Base-by-base conservation (phyloP, 1,284 basidiomycete species). In the Ceratobasidium sp. region DNA sequence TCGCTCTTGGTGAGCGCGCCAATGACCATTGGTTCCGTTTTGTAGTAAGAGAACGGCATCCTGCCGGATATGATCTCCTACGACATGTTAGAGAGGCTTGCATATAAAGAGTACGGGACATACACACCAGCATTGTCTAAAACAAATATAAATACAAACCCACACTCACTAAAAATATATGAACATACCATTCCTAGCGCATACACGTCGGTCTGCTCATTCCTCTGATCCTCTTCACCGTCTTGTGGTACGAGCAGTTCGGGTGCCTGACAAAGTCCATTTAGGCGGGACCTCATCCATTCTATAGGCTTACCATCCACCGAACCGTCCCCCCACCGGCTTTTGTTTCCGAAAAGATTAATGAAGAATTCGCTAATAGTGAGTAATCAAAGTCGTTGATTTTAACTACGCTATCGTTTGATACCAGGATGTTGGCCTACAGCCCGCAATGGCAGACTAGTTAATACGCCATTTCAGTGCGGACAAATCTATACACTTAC, bases 301-400 rank as follows among this genome's bases (percentile, higher is more conserved):
- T 30, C 2, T n/a, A 11, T 28, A 18, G 23, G n/a, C 21, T 50
- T 28, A 57, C 64, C 64, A 67, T 67, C 64, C 64, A 67, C 18
- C 64, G 50, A 1, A 67, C 50, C 18, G 64, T 67, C 16, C 64
- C 64, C 26, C 64, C 64, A 14, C 64, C 64, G 0, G 43, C 18
- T n/a, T 67, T 67, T 18, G 64, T 67, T n/a, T 55, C 50, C 8
- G 64, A 43, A 43, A 67, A 67, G n/a, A 18, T 13, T n/a, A 67
- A 50, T 13, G 47, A 55, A 26, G 23, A 55, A 5, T 46, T 43
- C 0, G 64, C 21, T 32, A 67, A 32, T 16, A 67, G 41, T 21
- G 64, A 41, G 41, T 67, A 50, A 41, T 67, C 64, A 46, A 67
- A 67, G n/a, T 67, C 64, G 26, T 38, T 57, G 8, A 67, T 49